Percentiles rank a stretch among this genome's conserved stretches.
Conservation (phyloP, 495 filamentous ascomycete genomes). For the Astrothelium subdiscretum region DNA sequence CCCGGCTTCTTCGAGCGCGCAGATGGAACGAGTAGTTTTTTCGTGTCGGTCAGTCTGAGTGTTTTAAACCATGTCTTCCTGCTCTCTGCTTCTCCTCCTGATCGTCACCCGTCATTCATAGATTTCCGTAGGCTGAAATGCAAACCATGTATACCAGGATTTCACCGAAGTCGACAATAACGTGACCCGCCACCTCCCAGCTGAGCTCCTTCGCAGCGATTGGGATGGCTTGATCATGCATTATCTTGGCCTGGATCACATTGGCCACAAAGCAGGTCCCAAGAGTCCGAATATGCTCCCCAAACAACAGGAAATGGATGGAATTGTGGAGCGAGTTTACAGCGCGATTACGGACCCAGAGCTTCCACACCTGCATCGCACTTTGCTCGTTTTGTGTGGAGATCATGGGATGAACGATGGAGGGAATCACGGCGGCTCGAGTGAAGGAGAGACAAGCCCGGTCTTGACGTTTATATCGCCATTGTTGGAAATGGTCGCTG, state of each 20-base stretch:
- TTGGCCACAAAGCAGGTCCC: slow-evolving; percentile 94
- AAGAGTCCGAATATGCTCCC: slow-evolving; percentile 77
- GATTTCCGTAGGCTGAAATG: not conserved
- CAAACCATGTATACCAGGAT: slow-evolving; percentile 47
- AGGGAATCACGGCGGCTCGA: slow-evolving; percentile 91
- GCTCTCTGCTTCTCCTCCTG: not conserved
- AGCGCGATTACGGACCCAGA: slow-evolving; percentile 52
- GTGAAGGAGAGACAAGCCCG: slow-evolving; percentile 82
- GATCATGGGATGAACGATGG: slow-evolving; percentile 99
- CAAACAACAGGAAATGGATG: slow-evolving; percentile 94
- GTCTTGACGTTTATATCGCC: slow-evolving; percentile 89
- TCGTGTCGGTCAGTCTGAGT: slow-evolving; percentile 72
- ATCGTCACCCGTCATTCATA: not conserved
- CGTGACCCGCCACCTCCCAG: slow-evolving; percentile 78
- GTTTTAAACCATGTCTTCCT: not conserved
- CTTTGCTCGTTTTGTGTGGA: slow-evolving; percentile 76
- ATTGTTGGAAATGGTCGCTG: slow-evolving; percentile 51
- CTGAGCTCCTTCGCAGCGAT: slow-evolving; percentile 62
- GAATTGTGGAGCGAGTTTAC: slow-evolving; percentile 64
- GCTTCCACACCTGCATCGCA: slow-evolving; percentile 53
- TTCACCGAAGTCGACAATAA: slow-evolving; percentile 97
- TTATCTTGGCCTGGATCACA: slow-evolving; percentile 93
- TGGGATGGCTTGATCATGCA: slow-evolving; percentile 93
- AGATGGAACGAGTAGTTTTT: slow-evolving; percentile 95
- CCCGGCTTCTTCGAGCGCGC: slow-evolving; percentile 66